Base-by-base conservation (phyloP, 805 yeast species). In the Zygosaccharomyces bisporus region DNA sequence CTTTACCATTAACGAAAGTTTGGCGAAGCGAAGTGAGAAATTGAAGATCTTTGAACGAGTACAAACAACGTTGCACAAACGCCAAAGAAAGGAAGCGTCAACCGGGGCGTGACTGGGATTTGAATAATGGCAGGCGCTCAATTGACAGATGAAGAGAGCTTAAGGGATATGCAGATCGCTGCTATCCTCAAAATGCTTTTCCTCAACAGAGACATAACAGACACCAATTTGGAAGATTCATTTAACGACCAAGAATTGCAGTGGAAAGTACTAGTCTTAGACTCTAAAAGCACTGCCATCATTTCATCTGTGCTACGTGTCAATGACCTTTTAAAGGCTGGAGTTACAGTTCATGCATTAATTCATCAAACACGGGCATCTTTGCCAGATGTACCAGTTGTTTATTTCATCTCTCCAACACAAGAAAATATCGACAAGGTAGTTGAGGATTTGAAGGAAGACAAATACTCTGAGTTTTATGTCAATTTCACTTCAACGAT, bases 261-360 rank as follows among this genome's bases (percentile, higher is more conserved):
- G 21, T 93, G 99, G 99, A 93, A 93, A 60, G 95, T 86, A 6
- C 73, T 93, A 39, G 78, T 93, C 4, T 73, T 93, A 52, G 99
- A 93, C 63, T 64, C 73, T 31, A 77, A 81, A 46, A 86, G 96
- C 32, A 86, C 95, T 23, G 84, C 85, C 13, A 83, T 93, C 33
- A 77, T 93, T 5, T 89, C 97, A 2, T 85, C 95, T 5, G 91
- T 93, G n/a, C 68, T 93, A 44, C 73, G 98, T 47, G 96, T 91
- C 49, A 88, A 88, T 56, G 99, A 95, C 63, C 72, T 93, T 53
- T 74, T 93, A 54, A 80, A 83, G 53, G 86, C 87, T 60, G 99
- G 99, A 7, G 82, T 93, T 45, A 93, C 99, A 0, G 83, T 89
- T 57, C 98, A 93, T 61, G 74, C 91, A 47, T 67, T 85, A 39